Evolutionary conservation across 441 rosid genomes (phyloP).

Genomic region (Cnidoscolus chayamansa): DNA sequence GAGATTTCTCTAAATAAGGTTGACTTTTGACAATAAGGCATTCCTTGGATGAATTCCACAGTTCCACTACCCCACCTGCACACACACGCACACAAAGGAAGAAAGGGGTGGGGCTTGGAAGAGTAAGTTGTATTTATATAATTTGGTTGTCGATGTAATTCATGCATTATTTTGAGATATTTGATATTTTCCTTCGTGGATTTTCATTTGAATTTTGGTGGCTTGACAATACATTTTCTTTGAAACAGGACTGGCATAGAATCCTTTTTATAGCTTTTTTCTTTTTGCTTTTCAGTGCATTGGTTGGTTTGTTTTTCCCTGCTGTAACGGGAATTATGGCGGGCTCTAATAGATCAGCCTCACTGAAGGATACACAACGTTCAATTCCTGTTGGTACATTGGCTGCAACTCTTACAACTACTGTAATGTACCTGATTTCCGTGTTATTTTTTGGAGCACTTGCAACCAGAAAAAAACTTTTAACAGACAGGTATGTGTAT

Average conservation of each 20-base stretch:
- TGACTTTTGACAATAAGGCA: too few relatives aligned
- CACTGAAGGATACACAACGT: conserved; percentile 90
- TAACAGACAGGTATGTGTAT: conserved; percentile 79
- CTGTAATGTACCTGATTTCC: conserved; percentile 66
- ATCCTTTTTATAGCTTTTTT: conserved; percentile 22
- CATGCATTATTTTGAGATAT: neutral
- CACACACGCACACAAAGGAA: neutral
- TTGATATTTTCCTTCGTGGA: neutral
- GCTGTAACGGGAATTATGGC: conserved; percentile 99
- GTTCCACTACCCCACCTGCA: too few relatives aligned
- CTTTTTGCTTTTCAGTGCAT: conserved; percentile 53
- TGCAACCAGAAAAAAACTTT: conserved; percentile 80
- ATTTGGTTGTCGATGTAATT: neutral
- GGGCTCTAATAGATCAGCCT: conserved; percentile 96
- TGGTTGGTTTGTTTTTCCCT: conserved; percentile 98
- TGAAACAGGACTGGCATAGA: neutral
- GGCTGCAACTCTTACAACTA: conserved; percentile 88
- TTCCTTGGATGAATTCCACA: too few relatives aligned
- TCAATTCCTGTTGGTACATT: conserved; percentile 95
- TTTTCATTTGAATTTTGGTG: neutral
- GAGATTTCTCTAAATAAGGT: too few relatives aligned
- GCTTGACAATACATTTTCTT: neutral
- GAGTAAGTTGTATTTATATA: neutral
- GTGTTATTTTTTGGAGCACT: conserved; percentile 84
- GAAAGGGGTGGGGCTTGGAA: too few relatives aligned